phyloP scores from a whole-genome alignment of 2,329 filamentous ascomycete genomes.

The Penicillium sp. region DNA sequence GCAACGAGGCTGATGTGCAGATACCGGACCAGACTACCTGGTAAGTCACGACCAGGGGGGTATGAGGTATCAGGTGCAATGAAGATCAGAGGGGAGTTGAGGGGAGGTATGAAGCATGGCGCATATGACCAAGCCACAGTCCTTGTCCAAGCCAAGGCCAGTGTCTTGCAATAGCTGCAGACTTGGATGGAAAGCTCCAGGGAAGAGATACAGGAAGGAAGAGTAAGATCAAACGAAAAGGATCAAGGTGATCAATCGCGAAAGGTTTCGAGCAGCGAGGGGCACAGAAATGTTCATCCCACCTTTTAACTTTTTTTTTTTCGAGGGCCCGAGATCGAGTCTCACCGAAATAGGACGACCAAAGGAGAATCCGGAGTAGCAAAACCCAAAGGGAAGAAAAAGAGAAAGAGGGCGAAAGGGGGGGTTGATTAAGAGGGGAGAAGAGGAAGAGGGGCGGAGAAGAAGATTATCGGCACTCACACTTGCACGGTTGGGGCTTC shows the following conservation, averaged over 20 bases:
- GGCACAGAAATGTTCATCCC: constrained; percentile 9
- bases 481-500: not conserved
- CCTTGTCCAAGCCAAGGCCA: not conserved
- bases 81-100: not conserved
- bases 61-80: not conserved
- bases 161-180: constrained; percentile 8
- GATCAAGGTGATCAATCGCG: not conserved
- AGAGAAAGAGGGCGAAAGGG: constrained; percentile 1
- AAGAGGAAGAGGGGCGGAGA: constrained; percentile 2
- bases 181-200: not conserved
- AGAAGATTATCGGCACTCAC: constrained; percentile 8
- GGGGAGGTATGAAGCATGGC: constrained; percentile 4
- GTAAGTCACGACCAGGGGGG: not conserved
- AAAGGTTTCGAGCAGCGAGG: constrained; percentile 1
- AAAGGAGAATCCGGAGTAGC: not conserved
- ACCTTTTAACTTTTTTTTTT: constrained; percentile 14
- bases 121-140: constrained; percentile 5
- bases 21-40: constrained; percentile 1
- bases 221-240: not conserved
- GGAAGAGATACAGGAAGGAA: not conserved
- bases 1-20: constrained; percentile 10
- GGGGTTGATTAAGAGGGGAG: not conserved
- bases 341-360: not conserved
- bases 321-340: not conserved
- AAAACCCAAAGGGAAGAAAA: not conserved